Conservation (phyloP, 164 flowering plant species). For the Kalanchoe fedtschenkoi region DNA sequence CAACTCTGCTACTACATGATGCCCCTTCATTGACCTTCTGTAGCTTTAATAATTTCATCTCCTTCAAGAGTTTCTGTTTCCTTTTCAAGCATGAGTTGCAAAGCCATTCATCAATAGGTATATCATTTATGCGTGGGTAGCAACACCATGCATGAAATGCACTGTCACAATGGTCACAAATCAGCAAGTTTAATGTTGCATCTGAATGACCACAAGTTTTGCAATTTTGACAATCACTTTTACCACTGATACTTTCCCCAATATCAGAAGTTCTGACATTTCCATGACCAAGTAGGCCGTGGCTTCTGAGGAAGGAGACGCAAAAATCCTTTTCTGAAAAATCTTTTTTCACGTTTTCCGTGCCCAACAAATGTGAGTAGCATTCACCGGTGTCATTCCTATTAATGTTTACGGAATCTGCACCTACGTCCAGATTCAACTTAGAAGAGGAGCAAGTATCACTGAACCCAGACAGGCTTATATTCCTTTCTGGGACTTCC, state of each 20-base stretch:
- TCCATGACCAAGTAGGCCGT: constrained; percentile 26
- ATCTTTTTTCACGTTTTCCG: constrained; percentile 18
- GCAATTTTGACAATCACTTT: constrained; percentile 29
- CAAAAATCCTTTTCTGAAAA: constrained; percentile 41
- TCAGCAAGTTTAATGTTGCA: constrained; percentile 36
- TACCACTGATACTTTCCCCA: constrained; percentile 5
- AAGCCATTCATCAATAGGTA: constrained; percentile 62
- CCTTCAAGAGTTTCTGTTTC: constrained; percentile 33
- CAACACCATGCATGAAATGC: constrained; percentile 69
- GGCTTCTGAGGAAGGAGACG: constrained; percentile 34
- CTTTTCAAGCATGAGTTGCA: constrained; percentile 55
- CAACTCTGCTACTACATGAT: constrained; percentile 16
- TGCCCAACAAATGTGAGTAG: constrained; percentile 41
- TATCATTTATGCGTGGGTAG: constrained; percentile 33
- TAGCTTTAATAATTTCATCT: constrained; percentile 12
- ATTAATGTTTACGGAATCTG: constrained; percentile 29
- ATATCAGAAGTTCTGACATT: constrained; percentile 12
- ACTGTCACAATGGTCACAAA: constrained; percentile 77
- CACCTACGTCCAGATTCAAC: constrained; percentile 37
- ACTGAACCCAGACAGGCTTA: constrained; percentile 29
- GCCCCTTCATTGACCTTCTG: constrained; percentile 14
- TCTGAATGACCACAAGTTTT: constrained; percentile 42
- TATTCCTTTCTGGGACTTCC: constrained; percentile 14
- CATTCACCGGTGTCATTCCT: constrained; percentile 51
- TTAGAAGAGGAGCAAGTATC: constrained; percentile 72